Conservation (phyloP, 2,329 filamentous ascomycete species). For the Teratosphaeria pseudoeucalypti region DNA sequence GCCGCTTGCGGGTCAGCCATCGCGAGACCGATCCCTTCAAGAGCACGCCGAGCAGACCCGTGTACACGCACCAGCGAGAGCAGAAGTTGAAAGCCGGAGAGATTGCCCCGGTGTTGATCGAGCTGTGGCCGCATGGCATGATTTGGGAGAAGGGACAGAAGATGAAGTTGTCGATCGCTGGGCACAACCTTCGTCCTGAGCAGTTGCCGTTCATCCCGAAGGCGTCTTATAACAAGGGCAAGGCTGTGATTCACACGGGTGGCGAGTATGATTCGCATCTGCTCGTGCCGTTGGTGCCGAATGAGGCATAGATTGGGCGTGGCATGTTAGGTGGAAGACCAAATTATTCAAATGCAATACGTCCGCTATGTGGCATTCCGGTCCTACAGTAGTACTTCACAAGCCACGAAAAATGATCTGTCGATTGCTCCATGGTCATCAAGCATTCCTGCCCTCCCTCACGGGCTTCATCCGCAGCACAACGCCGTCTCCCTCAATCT, state of each 20-base stretch:
- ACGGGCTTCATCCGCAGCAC: conserved; percentile 30
- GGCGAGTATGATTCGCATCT: neutral
- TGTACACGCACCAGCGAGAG: neutral
- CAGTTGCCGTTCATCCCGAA: neutral
- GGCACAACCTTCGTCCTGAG: neutral
- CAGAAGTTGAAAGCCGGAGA: neutral
- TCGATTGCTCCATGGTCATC: neutral
- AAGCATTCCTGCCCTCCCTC: neutral
- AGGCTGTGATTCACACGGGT: neutral
- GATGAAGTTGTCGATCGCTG: neutral
- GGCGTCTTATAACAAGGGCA: neutral
- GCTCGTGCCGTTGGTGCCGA: neutral
- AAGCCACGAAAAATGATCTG: too few relatives aligned
- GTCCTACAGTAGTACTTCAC: too few relatives aligned
- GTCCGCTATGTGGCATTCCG: too few relatives aligned
- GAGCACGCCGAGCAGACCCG: neutral
- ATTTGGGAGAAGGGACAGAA: neutral
- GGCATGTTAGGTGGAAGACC: neutral
- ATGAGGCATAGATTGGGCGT: neutral
- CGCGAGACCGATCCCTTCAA: neutral
- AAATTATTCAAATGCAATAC: neutral
- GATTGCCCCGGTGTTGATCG: neutral
- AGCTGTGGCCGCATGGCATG: neutral
- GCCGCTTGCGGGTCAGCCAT: neutral
- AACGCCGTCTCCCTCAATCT: neutral